These are phyloP conservation scores for Pneumocystis canis DNA, from an alignment of 1,139 yeast genomes.

Conservation along the genomic window DNA sequence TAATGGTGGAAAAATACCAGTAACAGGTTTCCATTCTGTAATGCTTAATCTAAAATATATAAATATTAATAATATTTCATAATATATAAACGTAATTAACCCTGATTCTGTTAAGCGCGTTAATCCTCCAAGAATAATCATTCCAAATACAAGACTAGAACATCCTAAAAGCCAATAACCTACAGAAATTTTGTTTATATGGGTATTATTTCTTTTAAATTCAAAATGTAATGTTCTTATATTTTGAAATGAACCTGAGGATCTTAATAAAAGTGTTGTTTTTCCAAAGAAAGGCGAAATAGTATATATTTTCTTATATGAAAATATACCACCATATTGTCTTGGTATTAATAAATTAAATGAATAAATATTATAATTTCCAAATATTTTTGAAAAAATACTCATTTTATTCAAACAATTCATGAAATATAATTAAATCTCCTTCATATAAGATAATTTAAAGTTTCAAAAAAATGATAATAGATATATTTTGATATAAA, in stretches of 20 bases:
- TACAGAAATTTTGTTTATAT: constrained; percentile 26
- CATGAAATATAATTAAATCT: neutral
- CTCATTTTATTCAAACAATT: neutral
- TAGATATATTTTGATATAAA: too few relatives aligned
- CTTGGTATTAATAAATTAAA: neutral
- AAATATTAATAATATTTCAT: neutral
- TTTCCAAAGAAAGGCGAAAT: neutral
- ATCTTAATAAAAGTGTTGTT: neutral
- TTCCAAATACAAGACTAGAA: constrained; percentile 81
- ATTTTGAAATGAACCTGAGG: neutral
- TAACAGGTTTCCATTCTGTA: constrained; percentile 97
- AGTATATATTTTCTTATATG: neutral
- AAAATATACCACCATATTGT: neutral
- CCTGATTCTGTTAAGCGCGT: constrained; percentile 94
- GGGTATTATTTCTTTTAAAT: neutral
- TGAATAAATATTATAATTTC: neutral
- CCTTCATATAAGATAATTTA: neutral
- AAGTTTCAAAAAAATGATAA: too few relatives aligned
- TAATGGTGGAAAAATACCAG: constrained; percentile 85
- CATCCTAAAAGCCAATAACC: constrained; percentile 90
- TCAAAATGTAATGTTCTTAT: neutral
- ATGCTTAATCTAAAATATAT: constrained; percentile 40
- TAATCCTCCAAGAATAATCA: constrained; percentile 90
- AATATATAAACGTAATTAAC: neutral
- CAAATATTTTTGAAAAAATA: neutral